Conservation (phyloP, 2,329 filamentous ascomycete species). For the Cladorrhinum sp. region DNA sequence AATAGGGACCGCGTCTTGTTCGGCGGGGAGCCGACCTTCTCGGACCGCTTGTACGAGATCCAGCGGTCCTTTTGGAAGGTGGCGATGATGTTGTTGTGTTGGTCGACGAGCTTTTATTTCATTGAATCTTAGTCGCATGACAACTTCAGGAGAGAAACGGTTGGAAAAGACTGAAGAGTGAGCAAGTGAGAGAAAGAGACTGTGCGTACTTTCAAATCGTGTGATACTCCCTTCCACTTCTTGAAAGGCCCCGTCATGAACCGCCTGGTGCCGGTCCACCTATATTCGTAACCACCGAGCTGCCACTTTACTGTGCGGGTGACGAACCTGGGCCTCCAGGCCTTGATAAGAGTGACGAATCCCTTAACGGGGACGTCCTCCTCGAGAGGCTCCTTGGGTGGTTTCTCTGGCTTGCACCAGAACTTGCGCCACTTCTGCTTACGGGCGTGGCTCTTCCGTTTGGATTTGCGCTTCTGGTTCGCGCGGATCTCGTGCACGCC, state of each 20-base stretch:
- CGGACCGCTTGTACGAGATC: slow-evolving; percentile 1
- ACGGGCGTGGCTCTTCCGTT: neutral
- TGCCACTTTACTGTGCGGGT: neutral
- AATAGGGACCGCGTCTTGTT: neutral
- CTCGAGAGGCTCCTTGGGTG: neutral
- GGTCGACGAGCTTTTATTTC: neutral
- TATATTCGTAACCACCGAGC: neutral
- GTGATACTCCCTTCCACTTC: neutral
- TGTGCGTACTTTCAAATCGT: neutral
- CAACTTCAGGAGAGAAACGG: neutral
- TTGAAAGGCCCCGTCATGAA: neutral
- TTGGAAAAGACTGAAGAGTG: neutral
- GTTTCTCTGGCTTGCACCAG: neutral
- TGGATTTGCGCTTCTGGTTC: neutral
- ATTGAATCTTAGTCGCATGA: neutral
- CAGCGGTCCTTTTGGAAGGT: slow-evolving; percentile 3
- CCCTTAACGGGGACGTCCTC: neutral
- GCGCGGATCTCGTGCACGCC: neutral
- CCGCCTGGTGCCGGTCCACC: neutral
- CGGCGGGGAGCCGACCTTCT: neutral
- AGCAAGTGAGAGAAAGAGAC: neutral
- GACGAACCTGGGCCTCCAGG: neutral
- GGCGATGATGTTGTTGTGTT: neutral
- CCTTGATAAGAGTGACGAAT: neutral
- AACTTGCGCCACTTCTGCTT: neutral